Base-by-base conservation (phyloP, 768 basidiomycete genomes). In the Auricularia auricula-judae region DNA sequence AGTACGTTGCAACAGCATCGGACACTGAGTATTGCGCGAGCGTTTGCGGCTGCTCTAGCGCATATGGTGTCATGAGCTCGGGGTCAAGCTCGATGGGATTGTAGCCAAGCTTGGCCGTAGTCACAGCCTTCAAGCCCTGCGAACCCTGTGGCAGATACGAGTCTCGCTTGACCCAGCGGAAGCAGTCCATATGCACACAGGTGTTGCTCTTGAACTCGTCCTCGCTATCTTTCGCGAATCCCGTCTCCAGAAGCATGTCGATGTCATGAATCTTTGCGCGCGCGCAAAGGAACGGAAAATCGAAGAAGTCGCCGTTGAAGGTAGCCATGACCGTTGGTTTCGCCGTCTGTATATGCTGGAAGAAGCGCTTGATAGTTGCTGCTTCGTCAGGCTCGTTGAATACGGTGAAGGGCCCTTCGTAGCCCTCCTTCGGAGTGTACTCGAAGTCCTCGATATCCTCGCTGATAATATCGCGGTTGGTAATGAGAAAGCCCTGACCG, bases 21-120 rank as follows among this genome's bases (percentile, higher is more conserved):
- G 97, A 99, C 34, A 99, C 97, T 69, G 97, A 98, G 76, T 99
- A 99, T 71, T 95, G 92, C 0, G 97, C 96, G 18, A 99, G 84
- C 1, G 86, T 75, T 72, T 98, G 95, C 0, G 97, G 97, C 69
- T 95, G 93, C 71, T 98, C 97, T 74, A 92, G 80, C 0, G 97
- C 97, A 76, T 99, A 98, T 93, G 97, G 96, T 11, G 97, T 99
- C 97, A 99, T 99, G 36, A 98, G 80, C 71, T 99, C 97, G 0
- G 97, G 97, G 75, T 99, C 97, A 34, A 99, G 81, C 71, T 98
- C 97, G 58, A 95, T 92, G 8, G 97, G 97, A 71, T 94, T 86
- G 72, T 99, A 99, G 3, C 97, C 97, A 10, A 99, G 77, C 76
- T 99, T 99, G 18, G 91, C 85, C 0, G 89, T 94, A 1, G 97